phyloP scores from a whole-genome alignment of 306 rosid species.

The Vigna nakashimae region DNA sequence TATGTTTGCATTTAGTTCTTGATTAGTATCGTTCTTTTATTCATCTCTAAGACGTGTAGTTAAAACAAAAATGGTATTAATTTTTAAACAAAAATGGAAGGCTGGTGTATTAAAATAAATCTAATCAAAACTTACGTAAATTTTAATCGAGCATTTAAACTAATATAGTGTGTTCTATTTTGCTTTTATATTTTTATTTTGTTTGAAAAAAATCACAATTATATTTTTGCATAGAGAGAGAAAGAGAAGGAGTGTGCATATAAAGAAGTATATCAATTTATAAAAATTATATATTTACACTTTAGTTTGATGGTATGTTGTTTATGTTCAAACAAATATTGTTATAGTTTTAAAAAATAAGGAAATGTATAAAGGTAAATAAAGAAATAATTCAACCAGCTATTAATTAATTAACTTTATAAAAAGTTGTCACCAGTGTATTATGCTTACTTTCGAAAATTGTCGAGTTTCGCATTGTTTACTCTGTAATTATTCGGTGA shows the following conservation, averaged over 20 bases:
- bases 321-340: not conserved
- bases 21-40: no score
- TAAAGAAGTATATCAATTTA: not conserved
- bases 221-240: no score
- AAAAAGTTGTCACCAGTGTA: no score
- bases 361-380: no score
- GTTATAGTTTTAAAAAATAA: not conserved
- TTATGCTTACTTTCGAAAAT: no score
- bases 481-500: no score
- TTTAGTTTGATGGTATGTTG: no score
- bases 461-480: no score
- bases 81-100: not conserved
- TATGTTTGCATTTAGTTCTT: not conserved
- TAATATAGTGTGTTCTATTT: not conserved
- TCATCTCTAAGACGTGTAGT: not conserved
- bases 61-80: no score
- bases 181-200: not conserved
- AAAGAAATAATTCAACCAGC: not conserved
- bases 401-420: no score
- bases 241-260: no score
- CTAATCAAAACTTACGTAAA: not conserved
- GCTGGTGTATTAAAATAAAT: not conserved
- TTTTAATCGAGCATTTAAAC: not conserved
- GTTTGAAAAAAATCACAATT: not conserved
- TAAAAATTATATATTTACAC: no score